A percentile compares a stretch with the other conserved stretches of the same genome.
Conservation (phyloP, 208 protist genomes). For the Trichomonas vaginalis region DNA sequence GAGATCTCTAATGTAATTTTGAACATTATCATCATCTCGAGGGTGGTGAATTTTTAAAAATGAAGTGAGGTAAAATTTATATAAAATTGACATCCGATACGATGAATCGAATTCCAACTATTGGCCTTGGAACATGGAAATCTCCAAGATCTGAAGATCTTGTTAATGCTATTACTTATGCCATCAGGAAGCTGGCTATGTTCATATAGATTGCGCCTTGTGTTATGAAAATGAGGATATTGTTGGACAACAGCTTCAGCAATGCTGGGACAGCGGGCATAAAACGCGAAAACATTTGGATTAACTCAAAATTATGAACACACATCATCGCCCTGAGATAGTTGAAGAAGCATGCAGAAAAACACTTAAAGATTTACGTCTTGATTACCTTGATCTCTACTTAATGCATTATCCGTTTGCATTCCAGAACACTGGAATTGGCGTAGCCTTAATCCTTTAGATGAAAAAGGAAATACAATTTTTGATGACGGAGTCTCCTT, state of each 20-base stretch:
- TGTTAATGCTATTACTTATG: neutral
- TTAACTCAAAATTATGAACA: slow-evolving; percentile 11
- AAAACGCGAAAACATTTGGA: neutral
- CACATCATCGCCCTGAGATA: neutral
- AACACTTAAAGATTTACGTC: neutral
- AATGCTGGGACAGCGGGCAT: neutral
- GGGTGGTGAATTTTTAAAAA: too few relatives aligned
- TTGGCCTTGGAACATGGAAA: slow-evolving; percentile 16
- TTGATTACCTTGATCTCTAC: slow-evolving; percentile 72
- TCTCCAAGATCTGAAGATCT: neutral
- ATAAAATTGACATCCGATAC: too few relatives aligned
- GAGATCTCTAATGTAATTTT: too few relatives aligned
- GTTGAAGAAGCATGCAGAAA: neutral
- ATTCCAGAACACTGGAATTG: slow-evolving; percentile 31
- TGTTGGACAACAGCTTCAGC: neutral
- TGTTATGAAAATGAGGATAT: neutral
- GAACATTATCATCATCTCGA: too few relatives aligned
- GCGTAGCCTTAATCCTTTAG: neutral
- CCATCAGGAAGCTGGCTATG: neutral
- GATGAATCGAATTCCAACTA: neutral
- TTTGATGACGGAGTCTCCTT: slow-evolving; percentile 31
- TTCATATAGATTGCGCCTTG: neutral
- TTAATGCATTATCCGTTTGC: slow-evolving; percentile 75
- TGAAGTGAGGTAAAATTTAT: too few relatives aligned
- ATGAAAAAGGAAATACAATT: neutral